A percentile compares a stretch with the other conserved stretches of the same genome.
These are phyloP conservation scores for Hypoxylon sp. DNA, from an alignment of 2,329 filamentous ascomycete genomes.

Conservation along the genomic window DNA sequence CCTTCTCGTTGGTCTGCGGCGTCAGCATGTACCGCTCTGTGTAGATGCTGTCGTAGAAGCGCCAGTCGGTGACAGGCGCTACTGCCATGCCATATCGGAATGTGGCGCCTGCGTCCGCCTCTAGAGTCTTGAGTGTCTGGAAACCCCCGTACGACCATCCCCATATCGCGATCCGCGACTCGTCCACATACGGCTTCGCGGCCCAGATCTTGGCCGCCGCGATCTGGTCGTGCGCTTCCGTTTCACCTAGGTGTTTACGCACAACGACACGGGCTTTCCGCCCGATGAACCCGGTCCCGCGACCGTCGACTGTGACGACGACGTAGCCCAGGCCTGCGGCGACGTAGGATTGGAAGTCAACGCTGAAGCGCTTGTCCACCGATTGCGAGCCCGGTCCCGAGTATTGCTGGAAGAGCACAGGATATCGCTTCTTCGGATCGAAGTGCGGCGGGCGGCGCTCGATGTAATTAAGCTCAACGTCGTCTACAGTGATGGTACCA, in stretches of 20 bases:
- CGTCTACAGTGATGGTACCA: conserved; percentile 86
- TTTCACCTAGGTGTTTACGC: conserved; percentile 85
- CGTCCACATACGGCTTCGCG: conserved; percentile 85
- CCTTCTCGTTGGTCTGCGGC: conserved; percentile 82
- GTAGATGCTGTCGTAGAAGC: conserved; percentile 94
- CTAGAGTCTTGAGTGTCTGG: conserved; percentile 93
- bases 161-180: conserved; percentile 90
- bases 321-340: conserved; percentile 90
- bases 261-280: conserved; percentile 86
- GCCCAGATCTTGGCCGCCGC: conserved; percentile 89
- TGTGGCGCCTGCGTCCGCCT: conserved; percentile 88
- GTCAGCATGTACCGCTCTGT: conserved; percentile 98
- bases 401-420: conserved; percentile 95
- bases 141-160: conserved; percentile 99
- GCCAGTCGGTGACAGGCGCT: conserved; percentile 98
- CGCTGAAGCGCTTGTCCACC: conserved; percentile 82
- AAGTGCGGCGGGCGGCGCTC: conserved; percentile 94
- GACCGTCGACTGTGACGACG: conserved; percentile 93
- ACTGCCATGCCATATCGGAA: conserved; percentile 99
- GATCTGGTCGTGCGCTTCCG: conserved; percentile 92
- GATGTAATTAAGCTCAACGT: conserved; percentile 78
- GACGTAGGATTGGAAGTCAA: conserved; percentile 93
- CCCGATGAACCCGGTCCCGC: conserved; percentile 92
- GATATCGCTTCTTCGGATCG: conserved; percentile 85
- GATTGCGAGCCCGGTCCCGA: conserved; percentile 94